Evolutionary conservation across 305 asterid species (phyloP).

Genomic region (Ilex paraguariensis): DNA sequence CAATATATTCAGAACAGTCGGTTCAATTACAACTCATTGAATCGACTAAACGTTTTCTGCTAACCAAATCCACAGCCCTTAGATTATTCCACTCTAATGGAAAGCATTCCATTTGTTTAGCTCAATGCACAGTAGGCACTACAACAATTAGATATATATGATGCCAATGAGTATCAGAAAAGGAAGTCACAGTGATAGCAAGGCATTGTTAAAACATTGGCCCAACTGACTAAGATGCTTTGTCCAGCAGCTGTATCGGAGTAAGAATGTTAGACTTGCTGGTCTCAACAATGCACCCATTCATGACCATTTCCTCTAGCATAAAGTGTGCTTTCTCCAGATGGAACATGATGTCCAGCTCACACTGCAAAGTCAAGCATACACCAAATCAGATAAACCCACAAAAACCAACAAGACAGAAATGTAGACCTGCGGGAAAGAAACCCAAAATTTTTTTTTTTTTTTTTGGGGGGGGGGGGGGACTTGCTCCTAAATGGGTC

Average conservation of each 20-base stretch:
- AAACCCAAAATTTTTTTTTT: not conserved
- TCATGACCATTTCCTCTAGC: constrained; percentile 99
- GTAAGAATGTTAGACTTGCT: constrained; percentile 88
- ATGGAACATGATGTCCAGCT: constrained; percentile 90
- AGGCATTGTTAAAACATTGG: not conserved
- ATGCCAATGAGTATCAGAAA: too few species aligned
- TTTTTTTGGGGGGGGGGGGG: too few species aligned
- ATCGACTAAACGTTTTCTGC: too few species aligned
- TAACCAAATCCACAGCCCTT: too few species aligned
- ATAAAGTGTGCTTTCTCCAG: constrained; percentile 97
- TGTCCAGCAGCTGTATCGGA: constrained; percentile 89
- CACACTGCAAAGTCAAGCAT: not conserved
- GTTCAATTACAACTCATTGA: too few species aligned
- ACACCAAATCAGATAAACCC: not conserved
- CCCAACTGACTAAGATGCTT: constrained; percentile 43
- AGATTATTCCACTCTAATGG: too few species aligned
- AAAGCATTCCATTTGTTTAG: too few species aligned
- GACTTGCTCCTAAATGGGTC: too few species aligned
- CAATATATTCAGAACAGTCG: too few species aligned
- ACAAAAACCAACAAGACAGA: not conserved
- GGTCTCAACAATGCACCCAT: constrained; percentile 90
- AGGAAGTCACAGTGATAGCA: too few species aligned
- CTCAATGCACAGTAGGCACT: too few species aligned
- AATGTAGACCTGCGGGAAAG: constrained; percentile 2
- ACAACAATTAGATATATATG: not conserved